Conservation (phyloP, 345 rosid genomes). For the Eucalyptus erythrocorys region DNA sequence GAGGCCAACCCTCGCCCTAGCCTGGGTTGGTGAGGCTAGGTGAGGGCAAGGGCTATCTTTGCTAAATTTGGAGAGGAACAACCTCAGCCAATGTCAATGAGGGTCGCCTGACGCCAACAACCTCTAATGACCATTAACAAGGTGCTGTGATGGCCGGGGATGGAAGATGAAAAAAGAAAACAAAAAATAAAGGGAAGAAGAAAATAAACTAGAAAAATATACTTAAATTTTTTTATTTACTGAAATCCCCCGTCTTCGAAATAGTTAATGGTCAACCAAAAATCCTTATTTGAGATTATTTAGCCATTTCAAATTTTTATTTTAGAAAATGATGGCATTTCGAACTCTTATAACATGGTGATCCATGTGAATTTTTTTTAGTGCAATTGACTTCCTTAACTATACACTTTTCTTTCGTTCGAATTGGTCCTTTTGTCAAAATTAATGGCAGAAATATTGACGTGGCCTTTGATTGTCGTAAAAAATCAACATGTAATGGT, state of each 20-base stretch:
- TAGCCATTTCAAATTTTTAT: fast-evolving
- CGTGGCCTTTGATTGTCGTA: too few relatives aligned
- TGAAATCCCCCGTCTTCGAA: fast-evolving
- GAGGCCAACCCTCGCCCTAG: fast-evolving
- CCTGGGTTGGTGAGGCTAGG: fast-evolving
- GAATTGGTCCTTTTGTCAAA: too few relatives aligned
- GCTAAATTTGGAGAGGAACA: fast-evolving
- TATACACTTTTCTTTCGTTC: too few relatives aligned
- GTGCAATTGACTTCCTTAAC: too few relatives aligned
- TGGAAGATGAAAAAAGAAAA: too few relatives aligned
- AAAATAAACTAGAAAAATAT: too few relatives aligned
- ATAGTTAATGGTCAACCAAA: too few relatives aligned
- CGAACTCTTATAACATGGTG: fast-evolving
- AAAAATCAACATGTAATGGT: fast-evolving
- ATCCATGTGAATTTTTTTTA: too few relatives aligned
- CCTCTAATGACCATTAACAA: too few relatives aligned
- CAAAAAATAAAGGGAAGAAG: fast-evolving
- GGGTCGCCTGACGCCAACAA: fast-evolving
- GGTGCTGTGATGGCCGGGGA: fast-evolving
- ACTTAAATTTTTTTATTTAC: fast-evolving
- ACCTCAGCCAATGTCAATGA: fast-evolving
- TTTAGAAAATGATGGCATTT: fast-evolving
- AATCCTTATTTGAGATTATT: too few relatives aligned
- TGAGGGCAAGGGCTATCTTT: fast-evolving
- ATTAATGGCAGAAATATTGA: fast-evolving